Base-by-base conservation (phyloP, 2,329 filamentous ascomycete species). In the Botrytis elliptica region DNA sequence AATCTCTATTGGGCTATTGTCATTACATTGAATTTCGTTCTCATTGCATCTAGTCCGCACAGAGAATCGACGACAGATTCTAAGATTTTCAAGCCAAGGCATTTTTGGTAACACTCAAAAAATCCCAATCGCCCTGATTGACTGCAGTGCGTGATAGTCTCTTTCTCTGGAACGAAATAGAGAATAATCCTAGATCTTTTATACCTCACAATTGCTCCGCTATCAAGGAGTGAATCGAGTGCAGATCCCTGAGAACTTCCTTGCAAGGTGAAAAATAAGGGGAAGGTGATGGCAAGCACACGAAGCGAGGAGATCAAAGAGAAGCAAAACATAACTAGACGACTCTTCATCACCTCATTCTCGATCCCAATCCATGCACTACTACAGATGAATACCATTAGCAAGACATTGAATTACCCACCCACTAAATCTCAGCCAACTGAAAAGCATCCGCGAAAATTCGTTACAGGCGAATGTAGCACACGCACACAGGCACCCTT, bases 21-120 rank as follows among this genome's bases (percentile, higher is more conserved):
- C 49, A n/a, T 7, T 16, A n/a, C 49, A n/a, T n/a, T 3, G 2
- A n/a, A 55, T 1, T 1, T 5, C 12, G 1, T 55, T 55, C 2
- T 12, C 1, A 16, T 14, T 7, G 5, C 4, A n/a, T 16, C 2
- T 7, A 55, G 14, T 16, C 49, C 1, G 25, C 5, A n/a, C 12
- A 55, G 10, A 55, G 25, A n/a, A 55, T 2, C 16, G 25, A n/a
- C 49, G 12, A 16, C 49, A n/a, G 0, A n/a, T 1, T 12, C 49
- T 16, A n/a, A n/a, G 25, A 16, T 16, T 12, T 7, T n/a, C 49
- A 52, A 52, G 49, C 49, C 25, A n/a, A n/a, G 25, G 10, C 14
- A 12, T 52, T 10, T 3, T 10, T 2, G 9, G 25, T 14, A n/a
- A 52, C 4, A 2, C 3, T 4, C 0, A 52, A 3, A 52, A 55